These are phyloP conservation scores for Amborella trichopoda DNA, from an alignment of 164 flowering plant species.

Conservation along the genomic window DNA sequence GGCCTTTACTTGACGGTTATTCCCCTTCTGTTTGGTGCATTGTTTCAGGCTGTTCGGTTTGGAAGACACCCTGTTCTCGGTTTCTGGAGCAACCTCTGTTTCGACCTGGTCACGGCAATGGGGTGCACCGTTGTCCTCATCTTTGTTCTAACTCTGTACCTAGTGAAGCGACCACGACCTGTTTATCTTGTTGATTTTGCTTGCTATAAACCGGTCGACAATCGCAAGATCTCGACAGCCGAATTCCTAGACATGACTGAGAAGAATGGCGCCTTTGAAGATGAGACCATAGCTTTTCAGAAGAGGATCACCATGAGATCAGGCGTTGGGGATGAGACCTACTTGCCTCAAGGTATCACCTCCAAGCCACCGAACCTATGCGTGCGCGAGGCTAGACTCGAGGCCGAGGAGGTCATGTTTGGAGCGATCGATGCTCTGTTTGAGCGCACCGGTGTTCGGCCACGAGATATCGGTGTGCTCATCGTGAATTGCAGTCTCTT, in stretches of 20 bases:
- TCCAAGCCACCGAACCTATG: constrained; percentile 44
- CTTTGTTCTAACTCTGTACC: constrained; percentile 30
- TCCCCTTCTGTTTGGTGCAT: constrained; percentile 21
- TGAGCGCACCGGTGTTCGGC: constrained; percentile 40
- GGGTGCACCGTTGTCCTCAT: constrained; percentile 14
- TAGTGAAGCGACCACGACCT: constrained; percentile 34
- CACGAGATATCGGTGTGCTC: constrained; percentile 45
- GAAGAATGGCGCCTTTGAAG: constrained; percentile 35
- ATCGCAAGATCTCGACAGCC: constrained; percentile 36
- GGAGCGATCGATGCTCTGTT: constrained; percentile 64
- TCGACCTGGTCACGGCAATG: constrained; percentile 8
- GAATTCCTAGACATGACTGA: constrained; percentile 57
- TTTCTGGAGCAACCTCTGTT: constrained; percentile 1
- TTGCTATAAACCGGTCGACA: constrained; percentile 62
- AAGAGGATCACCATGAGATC: constrained; percentile 39
- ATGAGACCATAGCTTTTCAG: constrained; percentile 52
- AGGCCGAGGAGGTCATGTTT: constrained; percentile 80
- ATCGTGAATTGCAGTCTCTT: constrained; percentile 86
- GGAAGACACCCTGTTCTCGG: constrained; percentile 2
- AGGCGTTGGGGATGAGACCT: constrained; percentile 79
- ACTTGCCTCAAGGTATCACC: constrained; percentile 48
- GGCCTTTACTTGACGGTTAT: constrained; percentile 16
- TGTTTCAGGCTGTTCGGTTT: constrained; percentile 2
- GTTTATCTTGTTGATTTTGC: constrained; percentile 64
- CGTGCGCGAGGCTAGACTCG: constrained; percentile 62